Conservation (phyloP, 495 filamentous ascomycete genomes). For the Trichoderma asperelloides region DNA sequence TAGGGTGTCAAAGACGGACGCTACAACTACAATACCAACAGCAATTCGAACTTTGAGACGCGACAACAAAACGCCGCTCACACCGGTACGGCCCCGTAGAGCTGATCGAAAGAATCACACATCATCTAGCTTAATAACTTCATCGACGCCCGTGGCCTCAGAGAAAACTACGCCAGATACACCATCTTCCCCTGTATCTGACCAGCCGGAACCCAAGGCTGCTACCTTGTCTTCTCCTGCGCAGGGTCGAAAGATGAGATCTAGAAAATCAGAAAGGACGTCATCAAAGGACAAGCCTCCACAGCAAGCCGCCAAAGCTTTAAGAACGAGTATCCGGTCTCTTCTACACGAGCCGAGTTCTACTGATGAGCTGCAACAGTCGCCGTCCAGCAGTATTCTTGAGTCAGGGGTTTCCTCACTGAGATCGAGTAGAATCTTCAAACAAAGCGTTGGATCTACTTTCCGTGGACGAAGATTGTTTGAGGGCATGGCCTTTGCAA, state of each 20-base stretch:
- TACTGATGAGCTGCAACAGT: conserved; percentile 13
- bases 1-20: not conserved
- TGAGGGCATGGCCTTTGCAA: conserved; percentile 69
- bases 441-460: conserved; percentile 13
- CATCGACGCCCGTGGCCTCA: not conserved
- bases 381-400: conserved; percentile 13
- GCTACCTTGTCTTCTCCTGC: not conserved
- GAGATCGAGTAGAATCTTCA: conserved; percentile 12
- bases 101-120: not conserved
- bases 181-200: not conserved
- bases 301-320: not conserved
- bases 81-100: not conserved
- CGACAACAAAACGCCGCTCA: not conserved
- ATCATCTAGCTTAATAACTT: not conserved
- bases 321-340: not conserved
- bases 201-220: not conserved
- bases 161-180: not conserved
- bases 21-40: not conserved
- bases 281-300: not conserved
- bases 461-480: conserved; percentile 42
- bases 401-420: conserved; percentile 22
- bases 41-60: not conserved
- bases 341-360: not conserved
- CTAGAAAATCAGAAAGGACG: not conserved
- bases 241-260: not conserved